A percentile compares a stretch with the other conserved stretches of the same genome.
Conservation (phyloP, 306 rosid species). For the Cucurbita pepo region DNA sequence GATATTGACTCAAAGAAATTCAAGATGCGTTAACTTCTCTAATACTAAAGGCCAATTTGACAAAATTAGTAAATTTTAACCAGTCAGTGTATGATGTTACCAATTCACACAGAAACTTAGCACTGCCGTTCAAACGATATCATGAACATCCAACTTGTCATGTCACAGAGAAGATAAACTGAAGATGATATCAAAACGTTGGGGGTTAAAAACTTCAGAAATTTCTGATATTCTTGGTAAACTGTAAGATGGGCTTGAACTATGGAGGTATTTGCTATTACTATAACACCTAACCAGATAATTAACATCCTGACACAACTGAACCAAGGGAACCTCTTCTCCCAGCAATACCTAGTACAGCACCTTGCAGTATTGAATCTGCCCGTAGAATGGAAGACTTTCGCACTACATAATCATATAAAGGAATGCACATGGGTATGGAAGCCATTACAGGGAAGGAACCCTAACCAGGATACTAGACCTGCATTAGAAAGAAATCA, state of each 20-base stretch:
- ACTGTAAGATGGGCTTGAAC: not conserved
- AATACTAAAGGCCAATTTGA: not conserved
- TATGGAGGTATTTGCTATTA: not conserved
- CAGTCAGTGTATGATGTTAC: not conserved
- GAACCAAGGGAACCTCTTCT: not conserved
- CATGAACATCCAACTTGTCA: conserved; percentile 3
- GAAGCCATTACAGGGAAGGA: conserved; percentile 7
- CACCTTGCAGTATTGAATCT: not conserved
- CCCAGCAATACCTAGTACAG: not conserved
- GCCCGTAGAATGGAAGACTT: not conserved
- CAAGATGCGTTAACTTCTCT: not conserved
- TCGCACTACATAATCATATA: not conserved
- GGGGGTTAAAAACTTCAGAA: not conserved
- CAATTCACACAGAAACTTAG: not conserved
- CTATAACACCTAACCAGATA: not conserved
- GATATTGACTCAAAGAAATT: not conserved
- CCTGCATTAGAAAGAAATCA: conserved; percentile 3
- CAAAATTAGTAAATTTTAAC: conserved; percentile 14
- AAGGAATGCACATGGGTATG: not conserved
- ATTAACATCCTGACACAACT: not conserved
- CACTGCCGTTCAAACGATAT: conserved; percentile 8
- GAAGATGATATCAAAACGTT: not conserved
- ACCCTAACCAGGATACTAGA: not conserved
- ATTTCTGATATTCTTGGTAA: conserved; percentile 8
- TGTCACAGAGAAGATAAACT: not conserved